Percentiles rank a stretch among this genome's conserved stretches.
Conservation (phyloP, 371 early-diverging fungal genomes). For the Mortierella sp. region DNA sequence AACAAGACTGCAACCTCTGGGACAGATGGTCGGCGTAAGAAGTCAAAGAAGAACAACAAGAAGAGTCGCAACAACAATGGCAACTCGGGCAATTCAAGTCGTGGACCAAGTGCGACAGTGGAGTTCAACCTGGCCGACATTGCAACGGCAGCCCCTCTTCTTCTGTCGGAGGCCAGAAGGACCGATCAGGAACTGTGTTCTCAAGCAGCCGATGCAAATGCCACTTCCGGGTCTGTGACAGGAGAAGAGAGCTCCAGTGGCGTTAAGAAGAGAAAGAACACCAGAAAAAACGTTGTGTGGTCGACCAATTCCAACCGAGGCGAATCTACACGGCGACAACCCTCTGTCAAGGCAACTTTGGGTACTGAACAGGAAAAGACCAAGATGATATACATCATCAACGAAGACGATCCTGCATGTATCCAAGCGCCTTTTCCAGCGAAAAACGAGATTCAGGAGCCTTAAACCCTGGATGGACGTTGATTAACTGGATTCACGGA, state of each 20-base stretch:
- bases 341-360: background rate
- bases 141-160: conserved; percentile 37
- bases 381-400: conserved; percentile 22
- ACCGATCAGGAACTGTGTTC: background rate
- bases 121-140: conserved; percentile 49
- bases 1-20: conserved; percentile 15
- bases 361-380: conserved; percentile 12
- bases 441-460: no score
- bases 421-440: background rate
- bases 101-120: conserved; percentile 33
- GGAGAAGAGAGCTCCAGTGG: conserved; percentile 8
- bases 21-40: conserved; percentile 15
- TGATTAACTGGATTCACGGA: no score
- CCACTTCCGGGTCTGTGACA: conserved; percentile 7
- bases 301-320: conserved; percentile 48
- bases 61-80: conserved; percentile 6
- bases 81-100: conserved; percentile 11
- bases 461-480: no score
- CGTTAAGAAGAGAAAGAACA: conserved; percentile 17
- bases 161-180: conserved; percentile 6
- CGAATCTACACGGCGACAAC: conserved; percentile 31
- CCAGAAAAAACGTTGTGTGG: conserved; percentile 40
- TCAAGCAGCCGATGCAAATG: background rate
- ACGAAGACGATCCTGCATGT: conserved; percentile 2
- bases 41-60: conserved; percentile 15